Evolutionary conservation across 176 grass and related monocot genomes (phyloP).

Genomic region (Oryza nivara): DNA sequence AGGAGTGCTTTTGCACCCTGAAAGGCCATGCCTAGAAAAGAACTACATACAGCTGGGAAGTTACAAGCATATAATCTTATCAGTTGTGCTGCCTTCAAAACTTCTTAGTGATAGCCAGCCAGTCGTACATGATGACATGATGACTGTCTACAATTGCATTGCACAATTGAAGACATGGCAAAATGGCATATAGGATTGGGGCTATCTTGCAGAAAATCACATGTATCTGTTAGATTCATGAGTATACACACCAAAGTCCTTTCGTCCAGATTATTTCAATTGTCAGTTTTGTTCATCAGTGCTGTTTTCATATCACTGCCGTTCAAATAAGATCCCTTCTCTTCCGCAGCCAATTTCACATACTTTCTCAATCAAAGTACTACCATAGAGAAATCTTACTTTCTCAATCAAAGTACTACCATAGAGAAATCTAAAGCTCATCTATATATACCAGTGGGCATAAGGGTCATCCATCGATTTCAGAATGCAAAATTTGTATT

Average conservation of each 20-base stretch:
- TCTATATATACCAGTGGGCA: not conserved
- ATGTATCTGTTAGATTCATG: not conserved
- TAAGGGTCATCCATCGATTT: not conserved
- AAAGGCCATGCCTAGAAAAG: not conserved
- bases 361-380: constrained; percentile 16
- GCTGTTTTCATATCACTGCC: not conserved
- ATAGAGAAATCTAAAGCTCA: not conserved
- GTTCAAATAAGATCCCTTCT: not conserved
- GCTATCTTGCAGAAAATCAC: not conserved
- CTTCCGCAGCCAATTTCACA: not conserved
- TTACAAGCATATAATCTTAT: constrained; percentile 4
- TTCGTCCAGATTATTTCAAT: not conserved
- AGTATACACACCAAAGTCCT: not conserved
- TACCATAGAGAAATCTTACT: not conserved
- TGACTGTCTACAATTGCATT: not conserved
- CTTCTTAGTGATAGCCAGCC: not conserved
- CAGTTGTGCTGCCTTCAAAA: not conserved
- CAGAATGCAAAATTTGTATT: not conserved
- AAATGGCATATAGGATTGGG: not conserved
- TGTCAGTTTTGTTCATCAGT: not conserved
- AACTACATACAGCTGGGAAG: not conserved
- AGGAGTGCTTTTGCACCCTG: not conserved
- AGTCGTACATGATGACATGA: not conserved
- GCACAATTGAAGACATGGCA: not conserved
- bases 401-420: too few species aligned